Conservation (phyloP, 306 rosid species). For the Amphicarpaea edgeworthii region DNA sequence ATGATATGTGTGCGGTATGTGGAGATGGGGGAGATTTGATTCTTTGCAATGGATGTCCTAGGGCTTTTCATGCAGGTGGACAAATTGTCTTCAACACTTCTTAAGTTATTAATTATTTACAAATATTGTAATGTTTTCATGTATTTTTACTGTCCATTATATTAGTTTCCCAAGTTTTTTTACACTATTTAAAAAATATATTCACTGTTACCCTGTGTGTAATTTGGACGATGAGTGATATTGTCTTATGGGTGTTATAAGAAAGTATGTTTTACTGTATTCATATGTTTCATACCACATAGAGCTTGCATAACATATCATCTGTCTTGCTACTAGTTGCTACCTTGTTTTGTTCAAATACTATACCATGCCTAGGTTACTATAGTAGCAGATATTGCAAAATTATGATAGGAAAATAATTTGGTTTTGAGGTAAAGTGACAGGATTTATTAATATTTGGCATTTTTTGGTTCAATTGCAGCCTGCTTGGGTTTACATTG, state of each 20-base stretch:
- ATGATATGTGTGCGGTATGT: slow-evolving; percentile 97
- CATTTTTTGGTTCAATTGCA: slow-evolving; percentile 55
- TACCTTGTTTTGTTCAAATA: slow-evolving; percentile 8
- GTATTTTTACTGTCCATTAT: neutral
- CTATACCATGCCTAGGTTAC: slow-evolving; percentile 1
- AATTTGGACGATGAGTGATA: neutral
- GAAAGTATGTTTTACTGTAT: slow-evolving; percentile 14
- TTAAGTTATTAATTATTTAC: slow-evolving; percentile 11
- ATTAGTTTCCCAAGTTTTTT: slow-evolving; percentile 15
- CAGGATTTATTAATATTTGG: slow-evolving; percentile 24
- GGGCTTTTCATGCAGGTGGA: slow-evolving; percentile 93
- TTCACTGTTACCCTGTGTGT: neutral
- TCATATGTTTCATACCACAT: neutral
- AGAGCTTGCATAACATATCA: slow-evolving; percentile 21
- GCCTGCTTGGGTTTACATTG: slow-evolving; percentile 80
- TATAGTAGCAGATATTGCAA: slow-evolving; percentile 8
- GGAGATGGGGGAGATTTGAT: slow-evolving; percentile 92
- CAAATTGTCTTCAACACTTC: slow-evolving; percentile 4
- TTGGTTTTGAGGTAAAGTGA: neutral
- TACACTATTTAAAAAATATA: neutral
- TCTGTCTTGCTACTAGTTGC: slow-evolving; percentile 10
- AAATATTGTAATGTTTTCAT: slow-evolving; percentile 19
- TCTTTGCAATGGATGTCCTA: slow-evolving; percentile 90
- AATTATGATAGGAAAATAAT: neutral
- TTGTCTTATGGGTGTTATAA: too few species aligned